These are phyloP conservation scores for Biscutella auriculata DNA, from an alignment of 441 rosid species.

Conservation along the genomic window DNA sequence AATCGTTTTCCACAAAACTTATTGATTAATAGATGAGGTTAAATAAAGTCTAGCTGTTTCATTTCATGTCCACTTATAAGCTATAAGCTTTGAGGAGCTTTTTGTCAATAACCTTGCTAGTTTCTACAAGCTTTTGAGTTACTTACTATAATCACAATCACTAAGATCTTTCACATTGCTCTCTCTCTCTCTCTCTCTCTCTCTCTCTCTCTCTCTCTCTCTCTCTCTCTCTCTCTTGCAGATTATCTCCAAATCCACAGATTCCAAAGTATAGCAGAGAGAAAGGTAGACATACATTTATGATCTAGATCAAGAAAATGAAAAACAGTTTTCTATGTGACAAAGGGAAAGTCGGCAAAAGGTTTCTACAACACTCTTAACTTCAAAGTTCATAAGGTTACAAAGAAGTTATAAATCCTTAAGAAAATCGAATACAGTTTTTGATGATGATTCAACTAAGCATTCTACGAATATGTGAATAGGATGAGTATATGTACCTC, in stretches of 20 bases:
- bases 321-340: background rate
- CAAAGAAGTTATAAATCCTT: background rate
- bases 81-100: background rate
- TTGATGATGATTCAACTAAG: too few species aligned
- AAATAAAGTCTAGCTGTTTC: background rate
- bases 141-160: background rate
- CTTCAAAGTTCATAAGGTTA: background rate
- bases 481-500: slow-evolving; percentile 28
- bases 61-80: background rate
- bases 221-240: too few species aligned
- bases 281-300: too few species aligned
- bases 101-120: too few species aligned
- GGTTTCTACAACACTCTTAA: background rate
- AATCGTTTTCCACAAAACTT: background rate
- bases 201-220: too few species aligned
- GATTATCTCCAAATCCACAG: too few species aligned
- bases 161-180: background rate
- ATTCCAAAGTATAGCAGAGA: too few species aligned
- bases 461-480: too few species aligned
- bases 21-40: background rate
- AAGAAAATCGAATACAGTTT: background rate
- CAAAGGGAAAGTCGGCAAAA: background rate
- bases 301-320: background rate
- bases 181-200: too few species aligned
- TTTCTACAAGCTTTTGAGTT: too few species aligned